A percentile compares a stretch with the other conserved stretches of the same genome.
phyloP scores from a whole-genome alignment of 2,329 filamentous ascomycete genomes.

The Plenodomus lindquistii region DNA sequence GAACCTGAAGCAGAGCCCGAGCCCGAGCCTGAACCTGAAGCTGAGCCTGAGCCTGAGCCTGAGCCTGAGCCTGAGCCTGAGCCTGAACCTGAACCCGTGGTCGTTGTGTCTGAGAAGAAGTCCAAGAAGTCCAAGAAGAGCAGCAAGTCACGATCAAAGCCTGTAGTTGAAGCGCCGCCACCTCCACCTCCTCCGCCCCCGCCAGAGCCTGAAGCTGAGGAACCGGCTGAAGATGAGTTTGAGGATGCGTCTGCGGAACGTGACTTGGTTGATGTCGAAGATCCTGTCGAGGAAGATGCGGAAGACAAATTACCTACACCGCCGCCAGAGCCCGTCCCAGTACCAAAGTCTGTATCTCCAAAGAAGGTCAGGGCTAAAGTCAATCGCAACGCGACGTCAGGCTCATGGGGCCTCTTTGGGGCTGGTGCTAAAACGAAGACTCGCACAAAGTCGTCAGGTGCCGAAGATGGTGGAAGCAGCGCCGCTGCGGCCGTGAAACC shows the following conservation, averaged over 20 bases:
- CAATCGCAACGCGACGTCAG: conserved; percentile 67
- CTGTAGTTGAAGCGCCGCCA: conserved; percentile 36
- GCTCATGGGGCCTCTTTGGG: conserved; percentile 78
- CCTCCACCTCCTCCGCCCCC: conserved; percentile 32
- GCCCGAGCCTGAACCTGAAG: conserved; percentile 6
- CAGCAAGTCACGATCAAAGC: conserved; percentile 62
- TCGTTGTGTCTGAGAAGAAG: conserved; percentile 25
- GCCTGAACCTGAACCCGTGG: conserved; percentile 34
- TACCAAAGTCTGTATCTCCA: conserved; percentile 52
- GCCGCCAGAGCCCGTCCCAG: conserved; percentile 46
- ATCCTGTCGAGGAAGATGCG: conserved; percentile 34
- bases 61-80: conserved; percentile 41
- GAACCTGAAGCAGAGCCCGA: neutral
- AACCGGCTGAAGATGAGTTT: conserved; percentile 15
- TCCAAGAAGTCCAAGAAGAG: conserved; percentile 35
- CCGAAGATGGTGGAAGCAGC: conserved; percentile 32
- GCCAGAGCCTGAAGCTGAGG: conserved; percentile 26
- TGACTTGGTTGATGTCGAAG: conserved; percentile 21
- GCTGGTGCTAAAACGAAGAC: conserved; percentile 50
- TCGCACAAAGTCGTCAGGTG: conserved; percentile 32
- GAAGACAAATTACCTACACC: conserved; percentile 52
- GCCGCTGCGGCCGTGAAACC: conserved; percentile 42
- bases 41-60: conserved; percentile 30
- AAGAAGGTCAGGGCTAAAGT: conserved; percentile 78
- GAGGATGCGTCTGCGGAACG: conserved; percentile 24